Evolutionary conservation across 768 basidiomycete species (phyloP).

Genomic region (Cyathus striatus): DNA sequence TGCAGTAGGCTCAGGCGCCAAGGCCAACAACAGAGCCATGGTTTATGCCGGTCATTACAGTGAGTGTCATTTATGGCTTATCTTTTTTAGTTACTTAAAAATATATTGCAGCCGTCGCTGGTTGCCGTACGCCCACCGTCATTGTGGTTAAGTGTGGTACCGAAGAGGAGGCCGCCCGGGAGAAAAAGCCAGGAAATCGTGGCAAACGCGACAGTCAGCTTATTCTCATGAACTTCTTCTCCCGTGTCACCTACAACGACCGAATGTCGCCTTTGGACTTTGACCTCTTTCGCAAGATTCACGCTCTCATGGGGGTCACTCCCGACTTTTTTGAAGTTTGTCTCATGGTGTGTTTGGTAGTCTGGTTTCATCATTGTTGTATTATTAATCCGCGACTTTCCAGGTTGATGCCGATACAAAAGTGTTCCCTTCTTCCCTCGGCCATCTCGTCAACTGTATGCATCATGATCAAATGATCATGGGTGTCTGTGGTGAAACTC

Average conservation of each 20-base stretch:
- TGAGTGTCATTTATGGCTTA: conserved; percentile 34
- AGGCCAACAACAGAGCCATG: conserved; percentile 92
- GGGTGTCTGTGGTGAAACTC: conserved; percentile 98
- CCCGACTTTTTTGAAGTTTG: conserved; percentile 98
- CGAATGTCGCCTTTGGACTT: conserved; percentile 97
- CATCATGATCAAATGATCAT: conserved; percentile 98
- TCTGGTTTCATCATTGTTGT: too few species aligned
- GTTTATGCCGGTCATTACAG: conserved; percentile 99
- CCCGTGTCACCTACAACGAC: conserved; percentile 97
- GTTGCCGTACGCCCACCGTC: conserved; percentile 89
- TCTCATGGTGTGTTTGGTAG: conserved; percentile 79
- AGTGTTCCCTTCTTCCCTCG: conserved; percentile 86
- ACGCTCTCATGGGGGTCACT: conserved; percentile 96
- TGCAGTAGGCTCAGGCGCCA: conserved; percentile 86
- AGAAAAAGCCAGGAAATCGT: conserved; percentile 95
- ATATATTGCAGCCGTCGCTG: conserved; percentile 55
- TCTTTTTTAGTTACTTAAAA: conserved; percentile 3
- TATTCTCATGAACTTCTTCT: conserved; percentile 99
- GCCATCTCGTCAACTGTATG: conserved; percentile 94
- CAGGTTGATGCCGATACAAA: conserved; percentile 99
- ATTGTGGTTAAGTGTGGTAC: conserved; percentile 96
- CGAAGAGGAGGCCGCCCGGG: conserved; percentile 72
- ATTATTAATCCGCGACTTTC: too few species aligned
- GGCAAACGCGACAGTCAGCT: conserved; percentile 99
- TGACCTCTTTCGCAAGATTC: conserved; percentile 95